Conservation (phyloP, 2,329 filamentous ascomycete species). For the Colletotrichum sojae region DNA sequence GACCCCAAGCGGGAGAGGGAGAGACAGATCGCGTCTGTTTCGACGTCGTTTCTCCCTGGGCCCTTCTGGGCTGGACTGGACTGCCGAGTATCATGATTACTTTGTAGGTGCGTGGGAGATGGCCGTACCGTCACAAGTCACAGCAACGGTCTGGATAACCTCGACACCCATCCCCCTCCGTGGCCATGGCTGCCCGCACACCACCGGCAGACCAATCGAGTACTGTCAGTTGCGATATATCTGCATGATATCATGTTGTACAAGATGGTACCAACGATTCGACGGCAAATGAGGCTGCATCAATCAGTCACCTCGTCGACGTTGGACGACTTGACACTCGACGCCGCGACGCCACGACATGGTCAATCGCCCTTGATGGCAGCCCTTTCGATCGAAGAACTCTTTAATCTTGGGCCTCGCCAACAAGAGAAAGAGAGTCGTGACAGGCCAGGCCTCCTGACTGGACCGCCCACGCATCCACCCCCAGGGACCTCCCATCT, state of each 20-base stretch:
- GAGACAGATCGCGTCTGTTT: slow-evolving; percentile 35
- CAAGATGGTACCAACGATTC: slow-evolving; percentile 28
- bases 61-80: slow-evolving; percentile 4
- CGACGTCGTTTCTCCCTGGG: slow-evolving; percentile 2
- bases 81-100: neutral
- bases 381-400: too few species aligned
- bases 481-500: neutral
- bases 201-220: neutral
- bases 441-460: too few species aligned
- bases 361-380: too few species aligned
- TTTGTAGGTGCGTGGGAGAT: too few species aligned
- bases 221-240: slow-evolving; percentile 21
- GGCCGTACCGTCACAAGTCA: neutral
- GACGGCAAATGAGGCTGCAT: slow-evolving; percentile 2
- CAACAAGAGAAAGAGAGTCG: too few species aligned
- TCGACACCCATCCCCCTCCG: neutral
- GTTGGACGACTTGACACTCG: neutral
- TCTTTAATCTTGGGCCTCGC: too few species aligned
- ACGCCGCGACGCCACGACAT: neutral
- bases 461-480: too few species aligned
- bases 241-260: slow-evolving; percentile 26
- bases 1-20: neutral
- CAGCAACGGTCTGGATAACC: neutral
- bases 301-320: neutral
- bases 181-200: neutral